Evolutionary conservation across 768 basidiomycete genomes (phyloP).

Genomic region (Panaeolus cyanescens): DNA sequence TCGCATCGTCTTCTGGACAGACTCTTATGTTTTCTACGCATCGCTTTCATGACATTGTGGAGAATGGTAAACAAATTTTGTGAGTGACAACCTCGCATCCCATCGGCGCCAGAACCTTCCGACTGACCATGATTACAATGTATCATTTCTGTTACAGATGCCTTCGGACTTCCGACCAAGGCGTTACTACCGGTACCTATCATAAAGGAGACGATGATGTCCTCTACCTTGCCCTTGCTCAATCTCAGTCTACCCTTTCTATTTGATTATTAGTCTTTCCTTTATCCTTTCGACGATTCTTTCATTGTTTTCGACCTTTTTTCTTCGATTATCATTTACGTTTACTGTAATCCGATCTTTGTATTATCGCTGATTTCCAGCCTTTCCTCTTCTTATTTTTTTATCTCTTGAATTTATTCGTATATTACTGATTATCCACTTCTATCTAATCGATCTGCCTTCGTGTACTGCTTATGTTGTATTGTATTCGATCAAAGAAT

Average conservation of each 20-base stretch:
- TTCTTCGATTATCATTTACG: background rate
- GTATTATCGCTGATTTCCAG: too few species aligned
- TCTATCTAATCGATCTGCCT: too few species aligned
- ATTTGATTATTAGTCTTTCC: background rate
- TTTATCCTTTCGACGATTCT: too few species aligned
- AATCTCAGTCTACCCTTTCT: too few species aligned
- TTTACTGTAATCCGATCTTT: background rate
- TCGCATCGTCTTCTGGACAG: constrained; percentile 35
- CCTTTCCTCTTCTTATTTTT: background rate
- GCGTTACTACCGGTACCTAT: background rate
- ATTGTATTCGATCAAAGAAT: too few species aligned
- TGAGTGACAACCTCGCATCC: background rate
- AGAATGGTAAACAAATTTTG: background rate
- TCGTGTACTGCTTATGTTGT: too few species aligned
- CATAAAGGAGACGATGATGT: background rate
- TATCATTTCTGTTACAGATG: background rate
- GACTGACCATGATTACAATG: background rate
- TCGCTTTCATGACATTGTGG: constrained; percentile 26
- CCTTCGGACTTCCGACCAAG: background rate
- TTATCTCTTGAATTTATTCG: background rate
- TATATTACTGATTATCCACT: too few species aligned
- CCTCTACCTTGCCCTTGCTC: too few species aligned
- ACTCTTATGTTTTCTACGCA: constrained; percentile 55
- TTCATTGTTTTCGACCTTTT: background rate
- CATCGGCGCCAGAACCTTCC: background rate